Percentiles rank a stretch among this genome's conserved stretches.
Conservation (phyloP, 345 rosid species). For the Corymbia maculata region DNA sequence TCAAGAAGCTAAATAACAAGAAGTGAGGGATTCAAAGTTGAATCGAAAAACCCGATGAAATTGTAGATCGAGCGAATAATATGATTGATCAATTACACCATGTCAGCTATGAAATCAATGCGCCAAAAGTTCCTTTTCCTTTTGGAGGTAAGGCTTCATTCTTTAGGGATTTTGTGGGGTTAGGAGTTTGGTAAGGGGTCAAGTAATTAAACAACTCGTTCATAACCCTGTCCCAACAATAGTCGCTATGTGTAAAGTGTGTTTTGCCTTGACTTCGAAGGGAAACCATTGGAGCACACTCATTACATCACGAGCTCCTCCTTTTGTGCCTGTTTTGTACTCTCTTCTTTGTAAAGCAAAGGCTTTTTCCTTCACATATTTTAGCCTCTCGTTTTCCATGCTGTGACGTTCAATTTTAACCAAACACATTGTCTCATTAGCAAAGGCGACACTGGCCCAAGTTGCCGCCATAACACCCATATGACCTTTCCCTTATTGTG, state of each 20-base stretch:
- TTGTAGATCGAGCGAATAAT: neutral
- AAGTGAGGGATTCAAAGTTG: neutral
- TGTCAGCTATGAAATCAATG: fast-evolving
- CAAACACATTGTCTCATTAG: neutral
- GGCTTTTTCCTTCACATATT: neutral
- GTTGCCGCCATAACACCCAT: neutral
- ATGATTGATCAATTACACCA: fast-evolving
- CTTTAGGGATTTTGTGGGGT: neutral
- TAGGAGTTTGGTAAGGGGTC: neutral
- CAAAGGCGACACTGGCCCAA: neutral
- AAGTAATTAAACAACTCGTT: neutral
- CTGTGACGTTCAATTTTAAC: neutral
- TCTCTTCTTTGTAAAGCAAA: neutral
- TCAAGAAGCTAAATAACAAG: neutral
- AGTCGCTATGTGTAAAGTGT: neutral
- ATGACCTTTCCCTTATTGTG: neutral
- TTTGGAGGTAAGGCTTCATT: neutral
- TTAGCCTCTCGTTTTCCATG: neutral
- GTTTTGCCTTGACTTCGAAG: conserved; percentile 10
- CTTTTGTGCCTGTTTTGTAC: neutral
- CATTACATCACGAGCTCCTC: neutral
- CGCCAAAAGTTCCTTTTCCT: neutral
- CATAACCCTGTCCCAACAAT: neutral
- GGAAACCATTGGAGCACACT: neutral
- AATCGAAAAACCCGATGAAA: neutral